Base-by-base conservation (phyloP, 306 rosid species). In the Cyclanthera cordifolia region DNA sequence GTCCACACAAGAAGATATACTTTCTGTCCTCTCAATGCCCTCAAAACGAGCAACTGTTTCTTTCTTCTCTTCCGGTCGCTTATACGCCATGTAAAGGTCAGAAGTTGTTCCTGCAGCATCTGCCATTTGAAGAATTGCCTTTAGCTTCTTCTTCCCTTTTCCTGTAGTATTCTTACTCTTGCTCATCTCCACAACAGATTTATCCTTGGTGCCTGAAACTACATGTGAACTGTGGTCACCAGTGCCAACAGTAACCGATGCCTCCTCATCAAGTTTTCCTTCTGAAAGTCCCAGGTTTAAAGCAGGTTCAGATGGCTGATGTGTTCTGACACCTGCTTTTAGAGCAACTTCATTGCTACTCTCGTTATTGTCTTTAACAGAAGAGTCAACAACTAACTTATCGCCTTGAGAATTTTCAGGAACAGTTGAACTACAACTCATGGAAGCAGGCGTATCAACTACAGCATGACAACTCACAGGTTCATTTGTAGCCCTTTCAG, bases 81-180 rank as follows among this genome's bases (percentile, higher is more conserved):
- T 94, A 72, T 90, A 94, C 11, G 99, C 99, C 81, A 76, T 87
- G 79, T 94, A 94, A 55, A 94, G 95, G 82, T 94, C 99, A 77
- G 96, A 82, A n/a, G 89, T 85, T 52, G 83, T 68, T 16, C 99
- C 96, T 2, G 95, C 96, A 75, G 99, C 97, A 82, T 94, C 99
- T 74, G 97, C 99, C 85, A 82, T 86, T 60, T 68, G 87, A 81
- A 86, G 92, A 76, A 64, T 5, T 79, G 84, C 97, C 77, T 20
- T 85, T 14, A 53, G 70, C 77, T 83, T 88, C 85, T 81, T 94
- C 82, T 67, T 94, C 30, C 34, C 77, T 72, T 61, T 90, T 28
- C 75, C 3, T 57, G 54, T 1, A 56, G 59, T 28, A 77, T 69
- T n/a, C 80, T 88, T 94, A 57, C 65, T 54, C 82, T 79, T 83